These are phyloP conservation scores for Anthostomella pinea DNA, from an alignment of 2,329 filamentous ascomycete genomes.

Conservation along the genomic window DNA sequence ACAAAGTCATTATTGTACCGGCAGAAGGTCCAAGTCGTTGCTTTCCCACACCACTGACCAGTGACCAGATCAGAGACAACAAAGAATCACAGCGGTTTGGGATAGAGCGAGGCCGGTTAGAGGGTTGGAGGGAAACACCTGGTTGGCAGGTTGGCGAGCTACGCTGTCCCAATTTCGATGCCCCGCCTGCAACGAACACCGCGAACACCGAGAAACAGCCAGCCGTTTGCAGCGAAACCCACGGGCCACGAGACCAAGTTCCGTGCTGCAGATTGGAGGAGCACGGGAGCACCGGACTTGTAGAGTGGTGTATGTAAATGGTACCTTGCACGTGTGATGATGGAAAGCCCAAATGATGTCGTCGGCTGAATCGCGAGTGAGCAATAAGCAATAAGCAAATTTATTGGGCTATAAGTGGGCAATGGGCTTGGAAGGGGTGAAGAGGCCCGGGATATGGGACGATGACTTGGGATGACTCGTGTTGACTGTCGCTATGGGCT, in stretches of 20 bases:
- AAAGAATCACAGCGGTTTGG: neutral
- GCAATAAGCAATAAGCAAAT: conserved; percentile 8
- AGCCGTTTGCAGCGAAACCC: conserved; percentile 3
- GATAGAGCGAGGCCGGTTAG: neutral
- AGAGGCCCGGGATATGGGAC: neutral
- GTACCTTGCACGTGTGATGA: too few species aligned
- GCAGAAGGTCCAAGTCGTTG: conserved; percentile 13
- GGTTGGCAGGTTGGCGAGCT: neutral
- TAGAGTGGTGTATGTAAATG: too few species aligned
- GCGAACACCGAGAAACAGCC: too few species aligned
- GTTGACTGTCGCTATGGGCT: too few species aligned
- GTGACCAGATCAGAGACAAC: neutral
- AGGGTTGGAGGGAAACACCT: conserved; percentile 2
- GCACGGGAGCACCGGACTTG: too few species aligned
- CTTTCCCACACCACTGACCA: conserved; percentile 2
- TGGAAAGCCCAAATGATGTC: too few species aligned
- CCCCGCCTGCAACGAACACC: conserved; percentile 1
- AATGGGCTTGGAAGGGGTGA: too few species aligned
- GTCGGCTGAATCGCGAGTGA: conserved; percentile 15
- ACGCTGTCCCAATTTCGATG: conserved; percentile 5
- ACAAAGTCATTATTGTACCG: conserved; percentile 20
- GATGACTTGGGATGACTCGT: too few species aligned
- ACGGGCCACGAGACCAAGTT: too few species aligned
- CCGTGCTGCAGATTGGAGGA: conserved; percentile 3
- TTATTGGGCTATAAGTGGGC: conserved; percentile 9